Conservation (phyloP, 1,139 yeast genomes). For the Yamadazyma atmosphaerica region DNA sequence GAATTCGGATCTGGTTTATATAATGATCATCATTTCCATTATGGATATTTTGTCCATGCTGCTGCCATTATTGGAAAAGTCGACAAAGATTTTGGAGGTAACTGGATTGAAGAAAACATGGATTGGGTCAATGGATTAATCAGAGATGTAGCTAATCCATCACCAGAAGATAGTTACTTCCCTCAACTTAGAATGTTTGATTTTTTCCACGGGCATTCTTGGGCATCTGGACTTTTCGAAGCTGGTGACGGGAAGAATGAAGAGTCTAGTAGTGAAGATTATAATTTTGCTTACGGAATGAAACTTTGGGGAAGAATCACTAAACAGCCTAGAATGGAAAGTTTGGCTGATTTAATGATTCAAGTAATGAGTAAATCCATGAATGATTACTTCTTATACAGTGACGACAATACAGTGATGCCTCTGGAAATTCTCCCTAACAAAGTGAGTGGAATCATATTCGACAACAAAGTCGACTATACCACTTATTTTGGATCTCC, state of each 20-base stretch:
- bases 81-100: conserved; percentile 57
- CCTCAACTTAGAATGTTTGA: conserved; percentile 76
- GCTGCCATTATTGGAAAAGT: conserved; percentile 66
- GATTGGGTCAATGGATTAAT: conserved; percentile 40
- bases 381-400: conserved; percentile 44
- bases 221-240: conserved; percentile 66
- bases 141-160: conserved; percentile 77
- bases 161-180: conserved; percentile 57
- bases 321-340: conserved; percentile 58
- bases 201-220: conserved; percentile 79
- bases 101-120: conserved; percentile 62
- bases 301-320: conserved; percentile 74
- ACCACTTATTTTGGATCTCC: conserved; percentile 74
- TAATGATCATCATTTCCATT: conserved; percentile 77
- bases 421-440: conserved; percentile 55
- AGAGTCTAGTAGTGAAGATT: conserved; percentile 70
- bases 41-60: conserved; percentile 68
- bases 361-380: conserved; percentile 43
- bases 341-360: conserved; percentile 62
- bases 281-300: conserved; percentile 77
- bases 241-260: conserved; percentile 44
- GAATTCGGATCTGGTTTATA: conserved; percentile 50
- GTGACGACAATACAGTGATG: conserved; percentile 41
- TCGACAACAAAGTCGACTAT: conserved; percentile 82
- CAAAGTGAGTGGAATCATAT: conserved; percentile 67